Evolutionary conservation across 2,329 filamentous ascomycete genomes (phyloP), one percentile per base, ranked within the genome.

Genomic region (Penicillium sp.): DNA sequence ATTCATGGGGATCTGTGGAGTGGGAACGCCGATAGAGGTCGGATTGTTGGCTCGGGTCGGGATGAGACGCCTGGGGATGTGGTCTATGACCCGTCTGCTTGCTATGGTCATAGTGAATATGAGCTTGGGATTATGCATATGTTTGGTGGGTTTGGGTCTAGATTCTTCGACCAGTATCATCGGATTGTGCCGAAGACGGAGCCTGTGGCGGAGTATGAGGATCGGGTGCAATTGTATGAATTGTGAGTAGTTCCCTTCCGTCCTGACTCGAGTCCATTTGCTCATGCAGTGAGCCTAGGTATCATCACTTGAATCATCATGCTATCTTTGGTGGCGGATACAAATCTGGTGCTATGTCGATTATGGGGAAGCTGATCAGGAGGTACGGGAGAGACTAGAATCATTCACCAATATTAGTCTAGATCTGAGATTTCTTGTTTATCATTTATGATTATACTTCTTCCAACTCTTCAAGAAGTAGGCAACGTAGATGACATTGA

Each of bases 1-100:
- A 77, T 95, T 0, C 92, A 97, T 64, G 92, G 92, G 0, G 91
- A 96, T 72, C 70, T 96, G n/a, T 96, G 92, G 92, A 87, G 83
- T 56, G 92, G 92, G 0, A 96, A 96, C 68, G 82, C 87, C 41
- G 81, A 82, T 10, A 70, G 75, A 3, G 90, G 87, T 0, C 75
- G 75, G 35, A 84, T 95, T 44, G 75, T 75, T 3, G 70, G 73
- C 0, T 70, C 56, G 35, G 60, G 56, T 22, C 25, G 57, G 5
- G 71, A 64, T 25, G 70, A 77, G 0, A 77, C 74, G 1, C 71
- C 77, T 0, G 87, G 91, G 57, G 85, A 90, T 56, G 82, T 95
- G 0, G 81, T 95, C 1, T 96, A 84, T 64, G 92, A 96, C 64
- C 83, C 90, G 0, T 86, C 86, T 2, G 80, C 83, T 35, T 87